A percentile compares a stretch with the other conserved stretches of the same genome.
Conservation (phyloP, 306 rosid species). For the Trichosanthes truncata region DNA sequence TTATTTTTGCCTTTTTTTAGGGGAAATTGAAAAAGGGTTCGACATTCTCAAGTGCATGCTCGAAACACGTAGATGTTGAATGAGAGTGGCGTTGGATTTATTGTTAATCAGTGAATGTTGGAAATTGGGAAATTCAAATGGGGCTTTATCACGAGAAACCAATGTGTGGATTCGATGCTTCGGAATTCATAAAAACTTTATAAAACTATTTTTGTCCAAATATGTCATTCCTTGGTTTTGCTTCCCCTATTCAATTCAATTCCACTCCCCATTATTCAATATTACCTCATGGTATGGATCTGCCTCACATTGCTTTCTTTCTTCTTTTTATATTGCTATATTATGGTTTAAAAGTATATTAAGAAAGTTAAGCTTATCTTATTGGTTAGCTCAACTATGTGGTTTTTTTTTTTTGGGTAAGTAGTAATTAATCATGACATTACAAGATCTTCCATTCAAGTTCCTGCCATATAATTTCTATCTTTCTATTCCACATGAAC, state of each 20-base stretch:
- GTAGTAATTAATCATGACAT: neutral
- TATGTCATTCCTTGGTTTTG: slow-evolving; percentile 10
- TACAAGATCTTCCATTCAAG: neutral
- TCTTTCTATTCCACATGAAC: neutral
- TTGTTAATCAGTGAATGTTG: slow-evolving; percentile 14
- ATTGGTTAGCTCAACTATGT: neutral
- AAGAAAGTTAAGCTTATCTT: no score
- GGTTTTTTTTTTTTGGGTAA: no score
- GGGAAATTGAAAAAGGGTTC: neutral
- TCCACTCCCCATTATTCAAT: neutral
- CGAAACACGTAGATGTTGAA: neutral
- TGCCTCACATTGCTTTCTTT: neutral
- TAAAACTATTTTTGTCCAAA: neutral
- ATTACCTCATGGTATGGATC: neutral
- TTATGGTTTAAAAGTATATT: neutral
- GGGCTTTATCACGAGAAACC: slow-evolving; percentile 7
- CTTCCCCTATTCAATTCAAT: neutral
- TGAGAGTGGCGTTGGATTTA: slow-evolving; percentile 9
- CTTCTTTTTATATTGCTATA: neutral
- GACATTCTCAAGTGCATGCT: slow-evolving; percentile 12
- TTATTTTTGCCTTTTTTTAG: neutral
- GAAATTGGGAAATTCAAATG: slow-evolving; percentile 8
- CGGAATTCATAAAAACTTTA: neutral
- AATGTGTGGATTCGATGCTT: slow-evolving; percentile 14
- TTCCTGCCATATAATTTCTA: neutral